phyloP scores from a whole-genome alignment of 148 eudicot species.

The Cornus florida region DNA sequence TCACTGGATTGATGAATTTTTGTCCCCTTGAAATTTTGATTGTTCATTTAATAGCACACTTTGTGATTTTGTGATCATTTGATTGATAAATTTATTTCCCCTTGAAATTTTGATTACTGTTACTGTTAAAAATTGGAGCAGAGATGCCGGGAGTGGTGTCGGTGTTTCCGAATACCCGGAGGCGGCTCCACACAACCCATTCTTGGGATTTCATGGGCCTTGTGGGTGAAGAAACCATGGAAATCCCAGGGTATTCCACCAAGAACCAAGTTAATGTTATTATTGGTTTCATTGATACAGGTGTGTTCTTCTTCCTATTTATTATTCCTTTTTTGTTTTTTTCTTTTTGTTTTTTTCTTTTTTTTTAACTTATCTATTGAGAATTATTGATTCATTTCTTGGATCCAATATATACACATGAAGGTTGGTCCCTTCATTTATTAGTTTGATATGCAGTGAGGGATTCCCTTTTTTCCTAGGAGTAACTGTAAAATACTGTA shows the following conservation, averaged over 20 bases:
- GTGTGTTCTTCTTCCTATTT: constrained; percentile 21
- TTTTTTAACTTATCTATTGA: too few species aligned
- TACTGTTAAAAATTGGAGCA: constrained; percentile 5
- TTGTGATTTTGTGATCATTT: too few species aligned
- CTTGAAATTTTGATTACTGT: too few species aligned
- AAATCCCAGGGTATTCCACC: constrained; percentile 53
- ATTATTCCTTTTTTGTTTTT: too few species aligned
- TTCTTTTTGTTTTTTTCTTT: background rate
- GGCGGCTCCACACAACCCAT: constrained; percentile 55
- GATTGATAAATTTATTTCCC: too few species aligned
- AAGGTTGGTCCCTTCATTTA: constrained; percentile 13
- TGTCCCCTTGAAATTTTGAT: too few species aligned
- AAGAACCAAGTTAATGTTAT: constrained; percentile 56
- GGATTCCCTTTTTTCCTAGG: background rate
- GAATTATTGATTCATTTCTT: background rate
- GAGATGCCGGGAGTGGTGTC: constrained; percentile 61
- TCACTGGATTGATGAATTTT: too few species aligned
- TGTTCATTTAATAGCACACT: too few species aligned
- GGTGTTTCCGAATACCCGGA: constrained; percentile 41
- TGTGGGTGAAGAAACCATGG: constrained; percentile 51
- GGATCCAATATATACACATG: background rate
- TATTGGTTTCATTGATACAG: constrained; percentile 57
- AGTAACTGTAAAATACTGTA: background rate
- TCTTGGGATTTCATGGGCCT: constrained; percentile 68
- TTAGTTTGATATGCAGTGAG: background rate